Evolutionary conservation across 768 basidiomycete species (phyloP), one percentile per base, ranked within the genome.

Genomic region (Pilatotrama ljubarskyi): DNA sequence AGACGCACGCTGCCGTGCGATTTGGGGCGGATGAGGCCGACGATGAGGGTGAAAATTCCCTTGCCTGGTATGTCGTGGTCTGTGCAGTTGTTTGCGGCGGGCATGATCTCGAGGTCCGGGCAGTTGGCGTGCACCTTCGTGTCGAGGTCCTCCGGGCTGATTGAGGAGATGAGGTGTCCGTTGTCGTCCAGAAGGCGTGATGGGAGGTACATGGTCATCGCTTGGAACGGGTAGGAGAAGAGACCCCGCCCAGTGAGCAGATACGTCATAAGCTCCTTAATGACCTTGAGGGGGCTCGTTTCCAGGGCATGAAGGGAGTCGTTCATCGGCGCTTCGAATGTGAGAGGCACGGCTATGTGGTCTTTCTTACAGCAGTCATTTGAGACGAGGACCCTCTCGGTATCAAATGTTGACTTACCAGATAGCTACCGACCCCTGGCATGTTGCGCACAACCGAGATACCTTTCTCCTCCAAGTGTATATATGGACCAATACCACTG

Each of bases 101-200:
- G 64, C 70, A 75, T 74, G 38, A 79, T 69, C 59, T 78, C 77
- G 54, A 79, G 67, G 61, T 80, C 78, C 1, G 78, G 75, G 5
- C 66, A 62, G 18, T 69, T 64, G 48, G 74, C 66, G 5, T 55
- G 32, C 26, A 49, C 47, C 11, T 38, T 17, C 1, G 59, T 29
- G 20, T 58, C 54, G 29, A 64, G 58, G 14, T 20, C 42, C 2
- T 47, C 46, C 7, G 48, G 24, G 37, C 42, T n/a, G 6, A 7
- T 22, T 7, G 55, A 8, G 35, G 20, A 14, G 20, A 32, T 40
- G 20, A 47, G 62, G 9, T 8, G 24, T 6, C 29, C n/a, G 17
- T 36, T 36, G 10, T 36, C 29, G 40, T 41, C 40, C 15, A 61
- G 53, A 8, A 61, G 38, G 11, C 40, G 22, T 8, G 59, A 50